Base-by-base conservation (phyloP, 2,329 filamentous ascomycete species). In the Pseudocercospora fuligena region DNA sequence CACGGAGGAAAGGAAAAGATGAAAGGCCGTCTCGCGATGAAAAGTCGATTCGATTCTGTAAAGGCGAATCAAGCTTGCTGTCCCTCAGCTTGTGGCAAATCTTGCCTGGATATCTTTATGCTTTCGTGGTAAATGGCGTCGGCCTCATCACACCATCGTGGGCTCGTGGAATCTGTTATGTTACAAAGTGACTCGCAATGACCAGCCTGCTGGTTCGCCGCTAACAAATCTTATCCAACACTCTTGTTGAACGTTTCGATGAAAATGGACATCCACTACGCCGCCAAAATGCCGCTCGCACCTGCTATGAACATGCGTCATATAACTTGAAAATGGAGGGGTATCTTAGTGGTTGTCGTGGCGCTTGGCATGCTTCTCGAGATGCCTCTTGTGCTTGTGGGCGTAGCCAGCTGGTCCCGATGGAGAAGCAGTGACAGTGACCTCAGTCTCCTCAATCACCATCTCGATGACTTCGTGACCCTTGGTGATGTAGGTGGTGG, bases 381-480 rank as follows among this genome's bases (percentile, higher is more conserved):
- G 57, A 67, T 76, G 76, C 29, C 75, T 75, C 69, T 73, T 74
- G 69, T 73, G 72, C 56, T 73, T 65, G 64, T 68, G 60, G 33
- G 64, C 72, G 61, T 72, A 59, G 69, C 31, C 72, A 29, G 73
- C 72, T 77, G 77, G 70, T 71, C 63, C 66, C 75, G 72, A 61
- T 14, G 74, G 73, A 4, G 71, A 74, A 3, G 77, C 78, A 5
- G 80, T 82, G 61, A 82, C 78, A 27, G 78, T 81, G 49, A 83
- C 73, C 19, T 79, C 75, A 43, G 80, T 76, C 72, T 84, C 76
- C 74, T 81, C 78, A 66, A 83, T 79, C 58, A 78, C 78, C 54
- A 83, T 73, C 71, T 83, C 80, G 72, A 82, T 78, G 53, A 83
- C 81, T 65, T 79, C 74, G 66, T 80, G 80, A 33, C 72, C 78